Base-by-base conservation (phyloP, 1,139 yeast species). In the Suhomyces wounanorum region DNA sequence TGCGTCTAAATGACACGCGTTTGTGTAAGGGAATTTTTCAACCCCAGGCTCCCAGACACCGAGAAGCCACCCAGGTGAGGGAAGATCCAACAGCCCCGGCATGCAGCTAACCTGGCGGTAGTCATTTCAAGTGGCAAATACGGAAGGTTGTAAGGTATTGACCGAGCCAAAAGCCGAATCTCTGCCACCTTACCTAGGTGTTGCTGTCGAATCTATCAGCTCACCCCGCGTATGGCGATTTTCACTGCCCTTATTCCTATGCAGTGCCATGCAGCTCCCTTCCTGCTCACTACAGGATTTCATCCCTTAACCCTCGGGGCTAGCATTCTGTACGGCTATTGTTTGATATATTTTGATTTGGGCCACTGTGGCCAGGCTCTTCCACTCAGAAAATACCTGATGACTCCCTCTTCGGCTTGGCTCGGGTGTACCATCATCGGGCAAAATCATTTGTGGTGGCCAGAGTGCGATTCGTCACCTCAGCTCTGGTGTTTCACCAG, bases 1-100 rank as follows among this genome's bases (percentile, higher is more conserved):
- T 44, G 54, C 54, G 40, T 46, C 46, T 35, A 39, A 37, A 49
- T 46, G 37, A 51, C 54, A 51, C 54, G 54, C 54, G 54, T 51
- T 44, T 44, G 40, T 30, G 51, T 18, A 25, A 21, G 23, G 38
- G 44, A 41, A 31, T 41, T 39, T 39, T 39, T 23, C 41, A 39
- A 13, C 39, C 39, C 39, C 18, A 36, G 39, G 23, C 23, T 21
- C 6, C 23, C 23, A 21, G 23, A 21, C 6, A 21, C 23, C 23
- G 23, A 21, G 23, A 21, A 21, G 23, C 23, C 23, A 3, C 11
- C 30, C 30, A 26, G 30, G 13, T 26, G 10, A 10, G 3, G 30
- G 8, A 8, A 8, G 10, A 26, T 26, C 30, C 13, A 10, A 8
- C 8, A 8, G 26, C 26, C 8, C 26, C 26, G 8, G 26, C 6